Evolutionary conservation across 2,329 filamentous ascomycete genomes (phyloP), one percentile per base, ranked within the genome.

Genomic region (Cadophora sp.): DNA sequence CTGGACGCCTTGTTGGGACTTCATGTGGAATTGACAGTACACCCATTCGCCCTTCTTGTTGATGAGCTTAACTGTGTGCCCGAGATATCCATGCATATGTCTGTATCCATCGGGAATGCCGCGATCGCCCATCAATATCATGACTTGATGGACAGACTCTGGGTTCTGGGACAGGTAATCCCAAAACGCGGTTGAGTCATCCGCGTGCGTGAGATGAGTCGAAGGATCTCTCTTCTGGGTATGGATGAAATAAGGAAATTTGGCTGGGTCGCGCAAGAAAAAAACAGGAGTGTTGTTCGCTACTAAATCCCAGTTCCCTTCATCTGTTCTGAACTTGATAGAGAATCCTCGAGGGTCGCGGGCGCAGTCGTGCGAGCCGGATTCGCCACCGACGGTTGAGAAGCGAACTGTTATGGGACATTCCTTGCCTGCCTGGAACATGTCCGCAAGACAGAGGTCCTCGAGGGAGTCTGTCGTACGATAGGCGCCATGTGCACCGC

Each of bases 231-330:
- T 83, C 82, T 92, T 92, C 76, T 92, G 90, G 0, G 89, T 91
- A 76, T 92, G 90, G 62, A 92, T 92, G 74, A 92, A 89, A 74
- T 89, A 81, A 27, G 90, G 90, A 75, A 91, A 92, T 78, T 93
- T 92, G 70, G 88, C 84, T 0, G 90, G 88, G 69, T 93, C 90
- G 62, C 90, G 83, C n/a, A 92, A 75, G 79, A 93, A 93, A 82
- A 93, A 93, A 2, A 92, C 86, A 0, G 90, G 90, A 0, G 89
- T 91, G 76, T 92, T 92, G 77, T 91, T 91, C 68, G 86, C 87
- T 8, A 92, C 89, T 77, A 89, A 83, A 74, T 92, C 89, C 84
- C 86, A 91, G 72, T 92, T 92, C n/a, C 90, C 90, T 72, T 92
- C 87, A 20, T 89, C 86, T 0, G 90, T 92, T 45, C 89, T 84